Conservation (phyloP, 345 rosid species). For the Limnanthes douglasii region DNA sequence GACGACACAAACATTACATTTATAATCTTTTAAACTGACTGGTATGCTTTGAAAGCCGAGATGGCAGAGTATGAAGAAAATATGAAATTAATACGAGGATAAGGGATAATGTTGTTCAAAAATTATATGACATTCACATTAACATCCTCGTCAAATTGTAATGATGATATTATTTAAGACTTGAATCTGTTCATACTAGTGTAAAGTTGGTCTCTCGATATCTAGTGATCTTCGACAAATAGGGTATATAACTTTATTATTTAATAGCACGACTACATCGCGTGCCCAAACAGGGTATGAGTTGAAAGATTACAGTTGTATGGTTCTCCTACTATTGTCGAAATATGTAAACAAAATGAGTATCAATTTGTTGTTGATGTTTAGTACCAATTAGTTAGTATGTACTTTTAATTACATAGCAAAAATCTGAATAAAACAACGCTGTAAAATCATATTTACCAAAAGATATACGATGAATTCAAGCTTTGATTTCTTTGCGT, state of each 20-base stretch:
- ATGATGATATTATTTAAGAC: constrained; percentile 45
- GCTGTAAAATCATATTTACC: constrained; percentile 11
- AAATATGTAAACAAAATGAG: constrained; percentile 12
- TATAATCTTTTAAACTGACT: constrained; percentile 51
- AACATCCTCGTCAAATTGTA: constrained; percentile 54
- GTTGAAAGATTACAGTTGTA: constrained; percentile 57
- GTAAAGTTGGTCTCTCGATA: constrained; percentile 54
- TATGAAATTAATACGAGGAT: constrained; percentile 61
- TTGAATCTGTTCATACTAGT: constrained; percentile 53
- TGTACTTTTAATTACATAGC: no score
- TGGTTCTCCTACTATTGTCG: constrained; percentile 53
- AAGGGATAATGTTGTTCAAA: constrained; percentile 54
- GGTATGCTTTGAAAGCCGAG: constrained; percentile 57
- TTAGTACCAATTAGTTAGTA: no score
- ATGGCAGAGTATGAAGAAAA: constrained; percentile 55
- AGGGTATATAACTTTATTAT: constrained; percentile 50
- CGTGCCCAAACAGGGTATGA: constrained; percentile 51
- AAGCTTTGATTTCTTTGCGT: constrained; percentile 47
- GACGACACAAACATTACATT: constrained; percentile 54
- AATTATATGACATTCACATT: constrained; percentile 55
- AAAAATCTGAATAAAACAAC: not conserved
- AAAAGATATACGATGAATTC: constrained; percentile 49
- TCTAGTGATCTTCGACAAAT: constrained; percentile 46
- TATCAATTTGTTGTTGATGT: not conserved
- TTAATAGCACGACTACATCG: constrained; percentile 62